Evolutionary conservation across 352 stramenopile species (phyloP).

Genomic region (Phytophthora syringae): DNA sequence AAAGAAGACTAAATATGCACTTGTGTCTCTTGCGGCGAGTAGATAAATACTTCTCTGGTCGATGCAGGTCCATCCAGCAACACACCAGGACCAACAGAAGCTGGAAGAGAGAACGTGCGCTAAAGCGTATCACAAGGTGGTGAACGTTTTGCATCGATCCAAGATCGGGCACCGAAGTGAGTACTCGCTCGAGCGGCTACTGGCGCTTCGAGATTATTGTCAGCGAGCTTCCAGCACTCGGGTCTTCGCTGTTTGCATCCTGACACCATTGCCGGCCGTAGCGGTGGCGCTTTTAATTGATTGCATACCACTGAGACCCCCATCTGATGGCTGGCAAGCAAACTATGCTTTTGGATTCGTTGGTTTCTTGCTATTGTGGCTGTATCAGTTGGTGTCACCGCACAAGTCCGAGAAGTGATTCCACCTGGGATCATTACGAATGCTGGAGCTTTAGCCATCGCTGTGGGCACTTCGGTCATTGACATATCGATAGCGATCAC

Average conservation of each 20-base stretch:
- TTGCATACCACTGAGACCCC: slow-evolving; percentile 22
- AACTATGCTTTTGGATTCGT: slow-evolving; percentile 35
- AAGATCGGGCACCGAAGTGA: slow-evolving; percentile 21
- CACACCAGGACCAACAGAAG: not conserved
- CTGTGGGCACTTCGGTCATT: not conserved
- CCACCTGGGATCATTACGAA: slow-evolving; percentile 3
- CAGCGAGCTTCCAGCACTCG: slow-evolving; percentile 1
- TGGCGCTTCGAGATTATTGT: slow-evolving; percentile 14
- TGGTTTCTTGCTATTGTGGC: slow-evolving; percentile 10
- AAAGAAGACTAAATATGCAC: too few species aligned
- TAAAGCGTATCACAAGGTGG: not conserved
- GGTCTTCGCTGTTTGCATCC: slow-evolving; percentile 6
- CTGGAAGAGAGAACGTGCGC: not conserved
- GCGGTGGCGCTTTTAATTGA: slow-evolving; percentile 17
- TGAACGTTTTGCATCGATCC: slow-evolving; percentile 1
- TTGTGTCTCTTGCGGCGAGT: too few species aligned
- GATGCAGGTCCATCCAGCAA: not conserved
- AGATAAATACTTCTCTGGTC: too few species aligned
- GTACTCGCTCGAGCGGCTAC: slow-evolving; percentile 14
- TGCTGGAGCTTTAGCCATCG: slow-evolving; percentile 3
- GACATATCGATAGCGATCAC: slow-evolving; percentile 9
- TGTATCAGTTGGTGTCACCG: slow-evolving; percentile 2
- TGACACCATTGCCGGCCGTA: slow-evolving; percentile 20
- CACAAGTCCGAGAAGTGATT: slow-evolving; percentile 19
- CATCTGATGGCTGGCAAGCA: slow-evolving; percentile 10